These are phyloP conservation scores for Laguncularia racemosa DNA, from an alignment of 345 rosid species.

Conservation along the genomic window DNA sequence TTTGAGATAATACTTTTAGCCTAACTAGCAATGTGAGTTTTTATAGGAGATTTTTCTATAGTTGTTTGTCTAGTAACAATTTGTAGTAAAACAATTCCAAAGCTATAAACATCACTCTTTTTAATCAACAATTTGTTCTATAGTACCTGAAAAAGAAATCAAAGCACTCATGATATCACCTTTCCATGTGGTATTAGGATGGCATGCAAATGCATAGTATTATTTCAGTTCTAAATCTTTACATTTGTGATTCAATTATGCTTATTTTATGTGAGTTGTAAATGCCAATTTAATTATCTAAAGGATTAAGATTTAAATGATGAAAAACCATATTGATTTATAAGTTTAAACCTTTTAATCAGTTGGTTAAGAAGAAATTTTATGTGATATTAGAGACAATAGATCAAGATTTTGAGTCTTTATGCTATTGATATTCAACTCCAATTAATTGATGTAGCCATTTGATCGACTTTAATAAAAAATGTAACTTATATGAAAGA, in stretches of 20 bases:
- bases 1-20: slow-evolving; percentile 8
- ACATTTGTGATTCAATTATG: too few species aligned
- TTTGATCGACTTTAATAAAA: too few species aligned
- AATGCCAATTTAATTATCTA: background rate
- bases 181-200: background rate
- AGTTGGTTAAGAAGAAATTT: too few species aligned
- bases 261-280: background rate
- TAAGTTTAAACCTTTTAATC: too few species aligned
- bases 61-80: slow-evolving; percentile 26
- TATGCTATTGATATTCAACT: too few species aligned
- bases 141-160: slow-evolving; percentile 13
- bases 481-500: too few species aligned
- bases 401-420: too few species aligned
- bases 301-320: too few species aligned
- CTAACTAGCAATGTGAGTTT: slow-evolving; percentile 14
- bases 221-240: too few species aligned
- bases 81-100: slow-evolving; percentile 30
- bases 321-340: too few species aligned
- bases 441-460: too few species aligned
- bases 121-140: slow-evolving; percentile 9
- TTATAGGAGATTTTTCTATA: slow-evolving; percentile 1
- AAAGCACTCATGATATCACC: background rate
- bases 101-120: slow-evolving; percentile 36
- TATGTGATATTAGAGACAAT: too few species aligned
- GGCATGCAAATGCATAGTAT: background rate